Conservation (phyloP, 306 rosid species). For the Urtica urens region DNA sequence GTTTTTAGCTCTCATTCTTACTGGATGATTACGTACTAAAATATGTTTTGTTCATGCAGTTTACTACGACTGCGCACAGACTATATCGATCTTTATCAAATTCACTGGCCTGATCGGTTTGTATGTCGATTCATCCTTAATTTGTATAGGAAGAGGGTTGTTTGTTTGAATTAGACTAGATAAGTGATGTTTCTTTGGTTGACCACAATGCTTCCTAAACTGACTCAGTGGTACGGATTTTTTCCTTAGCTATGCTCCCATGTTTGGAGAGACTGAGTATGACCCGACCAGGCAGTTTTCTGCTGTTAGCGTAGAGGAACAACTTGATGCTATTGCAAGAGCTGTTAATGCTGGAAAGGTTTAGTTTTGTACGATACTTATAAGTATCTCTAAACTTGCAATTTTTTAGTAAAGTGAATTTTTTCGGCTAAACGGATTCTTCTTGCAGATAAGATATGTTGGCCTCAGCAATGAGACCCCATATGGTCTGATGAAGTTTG, state of each 20-base stretch:
- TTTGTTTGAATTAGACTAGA: neutral
- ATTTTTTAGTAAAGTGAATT: too few relatives aligned
- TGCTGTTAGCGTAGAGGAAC: slow-evolving; percentile 61
- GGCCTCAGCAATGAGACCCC: slow-evolving; percentile 96
- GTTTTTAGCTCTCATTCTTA: too few relatives aligned
- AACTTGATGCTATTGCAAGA: slow-evolving; percentile 56
- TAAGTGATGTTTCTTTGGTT: neutral
- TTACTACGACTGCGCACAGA: slow-evolving; percentile 62
- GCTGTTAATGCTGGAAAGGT: slow-evolving; percentile 74
- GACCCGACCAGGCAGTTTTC: slow-evolving; percentile 50
- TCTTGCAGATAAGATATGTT: slow-evolving; percentile 56
- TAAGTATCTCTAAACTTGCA: too few relatives aligned
- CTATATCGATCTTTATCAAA: slow-evolving; percentile 84
- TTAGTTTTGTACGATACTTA: slow-evolving; percentile 12
- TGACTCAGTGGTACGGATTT: slow-evolving; percentile 5
- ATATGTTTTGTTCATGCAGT: slow-evolving; percentile 34
- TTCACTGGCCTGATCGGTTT: slow-evolving; percentile 99
- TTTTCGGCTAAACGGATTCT: too few relatives aligned
- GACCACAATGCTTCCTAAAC: neutral
- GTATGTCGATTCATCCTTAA: slow-evolving; percentile 29
- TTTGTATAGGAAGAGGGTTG: neutral
- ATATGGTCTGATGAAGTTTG: slow-evolving; percentile 86
- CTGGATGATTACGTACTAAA: neutral
- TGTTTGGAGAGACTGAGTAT: slow-evolving; percentile 87
- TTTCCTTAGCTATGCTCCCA: slow-evolving; percentile 61